Percentiles rank a stretch among this genome's conserved stretches.
Conservation (phyloP, 495 filamentous ascomycete genomes). For the Penicillium lividum region DNA sequence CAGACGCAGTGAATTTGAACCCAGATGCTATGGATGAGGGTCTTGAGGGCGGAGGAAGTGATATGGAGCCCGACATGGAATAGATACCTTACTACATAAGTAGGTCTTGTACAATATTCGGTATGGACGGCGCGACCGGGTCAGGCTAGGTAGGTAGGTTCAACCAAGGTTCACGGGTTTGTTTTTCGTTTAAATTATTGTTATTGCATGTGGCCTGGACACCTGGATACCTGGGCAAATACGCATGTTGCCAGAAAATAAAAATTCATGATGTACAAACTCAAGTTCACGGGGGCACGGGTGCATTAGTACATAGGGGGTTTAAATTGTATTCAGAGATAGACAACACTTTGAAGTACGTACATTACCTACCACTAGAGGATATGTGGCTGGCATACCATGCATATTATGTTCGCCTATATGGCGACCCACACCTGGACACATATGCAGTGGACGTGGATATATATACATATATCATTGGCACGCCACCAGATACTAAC, state of each 20-base stretch:
- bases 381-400: too few relatives aligned
- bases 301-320: too few relatives aligned
- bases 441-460: not conserved
- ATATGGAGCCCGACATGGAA: conserved; percentile 41
- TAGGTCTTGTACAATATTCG: conserved; percentile 27
- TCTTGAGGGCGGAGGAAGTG: conserved; percentile 33
- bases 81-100: conserved; percentile 9
- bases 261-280: too few relatives aligned
- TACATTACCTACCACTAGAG: too few relatives aligned
- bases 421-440: too few relatives aligned
- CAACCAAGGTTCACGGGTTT: not conserved
- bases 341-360: too few relatives aligned
- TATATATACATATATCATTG: conserved; percentile 2
- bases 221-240: not conserved
- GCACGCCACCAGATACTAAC: not conserved
- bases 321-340: too few relatives aligned
- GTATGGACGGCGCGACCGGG: conserved; percentile 21
- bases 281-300: too few relatives aligned
- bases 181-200: not conserved
- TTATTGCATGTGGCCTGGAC: not conserved
- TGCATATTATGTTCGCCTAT: too few relatives aligned
- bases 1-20: conserved; percentile 45
- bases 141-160: not conserved
- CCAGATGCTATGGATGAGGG: conserved; percentile 50
- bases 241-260: too few relatives aligned